Evolutionary conservation across 768 basidiomycete genomes (phyloP), one percentile per base, ranked within the genome.

Genomic region (Saitozyma podzolica): DNA sequence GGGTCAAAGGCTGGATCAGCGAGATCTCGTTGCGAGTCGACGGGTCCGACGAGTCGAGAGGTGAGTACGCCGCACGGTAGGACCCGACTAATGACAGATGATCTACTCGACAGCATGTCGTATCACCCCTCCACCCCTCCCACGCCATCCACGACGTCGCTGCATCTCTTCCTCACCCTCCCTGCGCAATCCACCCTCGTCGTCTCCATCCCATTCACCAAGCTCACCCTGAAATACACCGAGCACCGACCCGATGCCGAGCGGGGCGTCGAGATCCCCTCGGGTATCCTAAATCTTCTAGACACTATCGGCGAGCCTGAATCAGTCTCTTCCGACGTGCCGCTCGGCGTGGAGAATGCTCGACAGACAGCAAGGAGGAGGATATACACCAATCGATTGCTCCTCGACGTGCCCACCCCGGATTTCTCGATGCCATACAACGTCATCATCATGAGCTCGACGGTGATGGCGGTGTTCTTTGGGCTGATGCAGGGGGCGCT

Each of bases 341-440:
- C 16, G 20, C 41, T 54, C 19, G 51, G 54, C 40, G 14, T 11
- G 14, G 20, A n/a, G 2, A 39, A 63, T 40, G 14, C 64, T 29
- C 37, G 54, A 45, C 42, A 50, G 10, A 17, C 52, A n/a, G 40
- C 54, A 17, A 51, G 69, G 37, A 50, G 61, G 47, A 72, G 88
- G 50, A 84, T 96, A 51, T 95, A 95, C 78, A 92, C 91, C 1
- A 83, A 86, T 0, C 84, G 88, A 9, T 83, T 95, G 29, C 86
- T 98, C 43, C 86, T 94, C 50, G 92, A 94, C 78, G 85, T 96
- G n/a, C 89, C 95, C n/a, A 92, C 92, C 42, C 96, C 95, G 0
- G 96, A 98, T 78, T 98, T 98, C 78, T 93, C 91, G 79, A 98
- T 98, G 96, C 96, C 96, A 0, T 98, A 98, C 82, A 99, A 98